Evolutionary conservation across 495 filamentous ascomycete genomes (phyloP).

Genomic region (Neurospora tetraspora): DNA sequence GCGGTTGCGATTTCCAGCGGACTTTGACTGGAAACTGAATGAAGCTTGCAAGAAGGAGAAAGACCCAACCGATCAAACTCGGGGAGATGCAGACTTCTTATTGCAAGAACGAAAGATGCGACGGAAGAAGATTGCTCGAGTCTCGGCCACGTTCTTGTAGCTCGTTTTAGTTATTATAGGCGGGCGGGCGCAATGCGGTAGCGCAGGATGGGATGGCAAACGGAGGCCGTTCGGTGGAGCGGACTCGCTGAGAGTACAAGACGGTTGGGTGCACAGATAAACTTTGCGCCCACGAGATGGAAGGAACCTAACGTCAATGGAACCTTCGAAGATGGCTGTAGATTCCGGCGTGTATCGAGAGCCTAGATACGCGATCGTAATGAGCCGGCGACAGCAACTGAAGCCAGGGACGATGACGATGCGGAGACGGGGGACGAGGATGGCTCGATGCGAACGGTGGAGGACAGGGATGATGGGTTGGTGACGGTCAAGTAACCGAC

Average conservation of each 20-base stretch:
- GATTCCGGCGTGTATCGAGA: not conserved
- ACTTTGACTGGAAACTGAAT: not conserved
- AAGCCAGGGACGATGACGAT: not conserved
- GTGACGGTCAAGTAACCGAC: not conserved
- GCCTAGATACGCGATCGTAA: not conserved
- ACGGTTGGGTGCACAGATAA: not conserved
- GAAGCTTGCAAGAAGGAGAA: not conserved
- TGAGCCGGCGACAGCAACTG: not conserved
- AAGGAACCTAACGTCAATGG: not conserved
- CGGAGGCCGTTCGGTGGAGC: not conserved
- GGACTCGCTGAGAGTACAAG: not conserved
- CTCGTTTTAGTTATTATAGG: not conserved
- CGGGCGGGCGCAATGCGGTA: not conserved
- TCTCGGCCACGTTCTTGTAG: not conserved
- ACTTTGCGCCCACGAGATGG: not conserved
- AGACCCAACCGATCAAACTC: not conserved
- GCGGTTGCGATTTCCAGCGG: not conserved
- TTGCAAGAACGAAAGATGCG: not conserved
- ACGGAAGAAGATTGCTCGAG: not conserved
- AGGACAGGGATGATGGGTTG: not conserved
- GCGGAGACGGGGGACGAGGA: not conserved
- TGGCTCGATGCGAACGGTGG: not conserved
- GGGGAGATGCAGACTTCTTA: not conserved
- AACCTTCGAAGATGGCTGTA: not conserved
- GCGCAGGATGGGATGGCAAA: not conserved